Conservation (phyloP, 1,284 basidiomycete genomes). For the Thecaphora thlaspeos region DNA sequence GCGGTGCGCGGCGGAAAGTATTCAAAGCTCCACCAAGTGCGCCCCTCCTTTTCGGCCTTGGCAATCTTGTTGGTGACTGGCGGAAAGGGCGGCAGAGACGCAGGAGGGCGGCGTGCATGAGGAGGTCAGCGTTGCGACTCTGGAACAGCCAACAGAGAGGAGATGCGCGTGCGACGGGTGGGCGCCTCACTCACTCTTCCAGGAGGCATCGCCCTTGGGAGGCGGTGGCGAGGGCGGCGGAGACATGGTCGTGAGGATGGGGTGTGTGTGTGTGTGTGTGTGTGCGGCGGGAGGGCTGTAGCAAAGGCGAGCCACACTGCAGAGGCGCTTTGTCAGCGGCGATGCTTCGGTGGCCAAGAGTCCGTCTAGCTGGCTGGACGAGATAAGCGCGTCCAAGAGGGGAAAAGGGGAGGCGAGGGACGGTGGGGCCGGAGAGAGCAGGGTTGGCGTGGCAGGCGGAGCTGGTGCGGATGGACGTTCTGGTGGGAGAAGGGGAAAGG, state of each 20-base stretch:
- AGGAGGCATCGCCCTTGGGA: slow-evolving; percentile 33
- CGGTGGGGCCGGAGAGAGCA: background rate
- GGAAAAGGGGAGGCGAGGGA: background rate
- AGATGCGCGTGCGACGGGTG: too few relatives aligned
- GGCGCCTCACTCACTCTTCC: slow-evolving; percentile 25
- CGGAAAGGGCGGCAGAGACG: too few relatives aligned
- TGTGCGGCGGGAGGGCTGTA: background rate
- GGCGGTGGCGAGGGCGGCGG: background rate
- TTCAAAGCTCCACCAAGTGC: slow-evolving; percentile 69
- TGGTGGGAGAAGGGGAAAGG: background rate
- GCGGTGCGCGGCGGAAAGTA: slow-evolving; percentile 94
- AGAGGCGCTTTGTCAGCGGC: background rate
- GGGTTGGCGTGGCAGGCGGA: background rate
- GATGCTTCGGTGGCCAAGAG: background rate
- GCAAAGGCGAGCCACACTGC: background rate
- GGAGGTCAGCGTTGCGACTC: too few relatives aligned
- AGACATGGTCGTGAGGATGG: background rate
- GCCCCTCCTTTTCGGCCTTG: slow-evolving; percentile 52
- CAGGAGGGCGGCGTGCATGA: too few relatives aligned
- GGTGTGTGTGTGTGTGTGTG: too few relatives aligned
- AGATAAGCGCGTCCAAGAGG: background rate
- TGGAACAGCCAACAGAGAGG: too few relatives aligned
- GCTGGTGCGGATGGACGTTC: background rate
- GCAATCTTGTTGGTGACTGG: slow-evolving; percentile 55
- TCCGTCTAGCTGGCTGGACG: background rate